Conservation (phyloP, 495 filamentous ascomycete species). For the Lasiosphaeria miniovina region DNA sequence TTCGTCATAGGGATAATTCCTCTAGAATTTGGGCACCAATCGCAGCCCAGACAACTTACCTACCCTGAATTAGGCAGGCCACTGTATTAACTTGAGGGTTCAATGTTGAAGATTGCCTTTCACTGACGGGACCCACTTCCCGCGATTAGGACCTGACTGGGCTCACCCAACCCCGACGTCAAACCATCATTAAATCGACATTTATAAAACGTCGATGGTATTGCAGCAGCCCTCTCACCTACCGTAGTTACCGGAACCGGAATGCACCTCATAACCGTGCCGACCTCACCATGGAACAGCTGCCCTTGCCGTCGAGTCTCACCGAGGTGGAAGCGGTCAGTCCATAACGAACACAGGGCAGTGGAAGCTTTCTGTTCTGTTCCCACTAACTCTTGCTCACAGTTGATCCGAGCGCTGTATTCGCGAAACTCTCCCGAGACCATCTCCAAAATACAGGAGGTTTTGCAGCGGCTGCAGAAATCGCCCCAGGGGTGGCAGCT, state of each 20-base stretch:
- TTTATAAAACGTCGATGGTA: background rate
- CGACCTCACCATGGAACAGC: constrained; percentile 25
- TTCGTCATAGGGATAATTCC: no score
- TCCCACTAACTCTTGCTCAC: constrained; percentile 1
- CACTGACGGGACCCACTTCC: no score
- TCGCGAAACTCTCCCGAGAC: constrained; percentile 59
- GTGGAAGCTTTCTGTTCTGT: background rate
- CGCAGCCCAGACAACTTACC: no score
- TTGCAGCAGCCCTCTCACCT: background rate
- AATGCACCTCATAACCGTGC: background rate
- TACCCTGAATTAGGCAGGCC: no score
- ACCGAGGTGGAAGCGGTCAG: constrained; percentile 42
- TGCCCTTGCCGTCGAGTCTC: constrained; percentile 35
- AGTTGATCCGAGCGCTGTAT: constrained; percentile 70
- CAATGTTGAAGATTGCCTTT: no score
- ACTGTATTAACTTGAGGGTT: no score
- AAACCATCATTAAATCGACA: no score
- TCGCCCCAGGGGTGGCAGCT: constrained; percentile 81
- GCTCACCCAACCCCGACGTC: no score
- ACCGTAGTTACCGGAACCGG: background rate
- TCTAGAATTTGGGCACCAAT: no score
- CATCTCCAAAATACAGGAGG: constrained; percentile 67
- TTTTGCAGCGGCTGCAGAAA: constrained; percentile 73
- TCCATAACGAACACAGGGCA: background rate
- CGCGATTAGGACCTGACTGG: no score